Evolutionary conservation across 257 asterid genomes (phyloP), one percentile per base, ranked within the genome.

Genomic region (Agastache rugosa): DNA sequence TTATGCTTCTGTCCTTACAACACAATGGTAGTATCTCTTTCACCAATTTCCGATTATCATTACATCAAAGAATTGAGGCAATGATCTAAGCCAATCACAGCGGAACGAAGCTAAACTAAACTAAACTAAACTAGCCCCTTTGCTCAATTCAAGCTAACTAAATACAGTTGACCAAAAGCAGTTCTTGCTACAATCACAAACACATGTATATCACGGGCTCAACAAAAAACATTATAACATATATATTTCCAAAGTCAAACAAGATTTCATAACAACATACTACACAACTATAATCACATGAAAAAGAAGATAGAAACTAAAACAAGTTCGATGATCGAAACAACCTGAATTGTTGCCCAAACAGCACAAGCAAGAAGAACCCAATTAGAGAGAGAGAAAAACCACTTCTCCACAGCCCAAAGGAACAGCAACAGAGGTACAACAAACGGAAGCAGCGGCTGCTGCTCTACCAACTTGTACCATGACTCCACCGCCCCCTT

Each of bases 371-470:
- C 83, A 72, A 95, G 92, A 83, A 93, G 89, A 74, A 92, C 91
- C 99, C 99, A 95, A 83, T 82, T 89, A 5, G 99, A 89, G 10
- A 91, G 83, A 73, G 93, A 81, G 84, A 92, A 91, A 47, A 92
- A 79, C 93, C 96, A 95, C 79, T 80, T 92, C 87, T 95, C 99
- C 70, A 95, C 84, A 23, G 56, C 84, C 97, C 99, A 95, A 65
- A 88, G 76, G 69, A 91, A 69, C 1, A 95, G 55, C 78, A 90
- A 71, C 56, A 87, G 8, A 62, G 96, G 97, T 69, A 93, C 74
- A 42, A 75, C 77, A 72, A 79, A 69, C 16, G 91, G 94, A 79
- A 92, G 83, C 72, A 90, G 78, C 77, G 98, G 98, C 77, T 83
- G 93, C 48, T 95, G 90, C 69, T 78, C 84, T 45, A 89, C 8